These are phyloP conservation scores for Eudorina sp. DNA, from an alignment of 139 green algal genomes.

Conservation along the genomic window DNA sequence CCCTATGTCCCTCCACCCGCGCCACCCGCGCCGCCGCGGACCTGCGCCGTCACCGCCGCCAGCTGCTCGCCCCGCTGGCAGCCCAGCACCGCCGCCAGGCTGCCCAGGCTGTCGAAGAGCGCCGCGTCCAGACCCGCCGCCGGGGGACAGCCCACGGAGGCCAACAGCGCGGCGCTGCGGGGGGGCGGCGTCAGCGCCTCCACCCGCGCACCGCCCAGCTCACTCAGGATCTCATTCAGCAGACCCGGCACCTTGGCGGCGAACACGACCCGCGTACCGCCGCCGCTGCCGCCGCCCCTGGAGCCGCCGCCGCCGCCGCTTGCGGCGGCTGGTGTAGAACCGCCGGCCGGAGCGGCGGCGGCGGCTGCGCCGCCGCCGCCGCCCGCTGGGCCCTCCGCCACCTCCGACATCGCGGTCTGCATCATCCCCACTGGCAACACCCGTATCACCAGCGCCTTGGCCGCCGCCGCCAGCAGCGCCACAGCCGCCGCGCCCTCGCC, in stretches of 20 bases:
- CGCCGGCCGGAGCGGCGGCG: background rate
- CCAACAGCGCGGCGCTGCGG: background rate
- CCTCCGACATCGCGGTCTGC: background rate
- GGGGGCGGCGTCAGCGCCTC: background rate
- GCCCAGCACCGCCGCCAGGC: background rate
- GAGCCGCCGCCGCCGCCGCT: background rate
- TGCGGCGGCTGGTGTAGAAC: background rate
- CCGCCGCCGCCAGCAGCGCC: background rate
- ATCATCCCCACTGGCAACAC: slow-evolving; percentile 13
- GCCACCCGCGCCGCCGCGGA: background rate
- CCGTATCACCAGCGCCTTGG: background rate
- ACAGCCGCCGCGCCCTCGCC: background rate
- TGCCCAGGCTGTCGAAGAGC: background rate
- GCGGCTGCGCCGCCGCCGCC: background rate
- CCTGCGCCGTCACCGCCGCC: slow-evolving; percentile 14
- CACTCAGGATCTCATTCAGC: background rate
- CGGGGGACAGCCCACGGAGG: background rate
- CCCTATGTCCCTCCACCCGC: background rate
- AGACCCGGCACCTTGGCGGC: background rate
- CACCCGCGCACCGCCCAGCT: background rate
- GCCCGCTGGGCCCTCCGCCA: background rate
- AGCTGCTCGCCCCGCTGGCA: background rate
- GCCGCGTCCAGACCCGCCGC: slow-evolving; percentile 1
- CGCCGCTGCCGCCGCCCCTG: background rate
- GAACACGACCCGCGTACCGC: background rate